Evolutionary conservation across 73 alveolate species (phyloP), one percentile per base, ranked within the genome.

Genomic region (Strombidium stylifer): DNA sequence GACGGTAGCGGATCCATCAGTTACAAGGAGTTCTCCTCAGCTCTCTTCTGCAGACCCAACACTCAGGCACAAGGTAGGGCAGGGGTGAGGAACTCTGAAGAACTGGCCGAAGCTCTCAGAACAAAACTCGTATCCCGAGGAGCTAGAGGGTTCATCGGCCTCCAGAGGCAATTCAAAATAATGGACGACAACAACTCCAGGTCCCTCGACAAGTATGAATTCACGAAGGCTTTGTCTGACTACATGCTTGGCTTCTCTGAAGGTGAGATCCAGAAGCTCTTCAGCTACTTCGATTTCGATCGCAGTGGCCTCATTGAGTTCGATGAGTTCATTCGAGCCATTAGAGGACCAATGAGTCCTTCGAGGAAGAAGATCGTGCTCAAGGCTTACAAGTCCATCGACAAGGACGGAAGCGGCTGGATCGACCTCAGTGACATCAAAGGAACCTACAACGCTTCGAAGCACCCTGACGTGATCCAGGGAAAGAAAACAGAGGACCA

Each of bases 331-430:
- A 18, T 84, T n/a, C 60, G 81, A 48, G 19, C 58, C 0, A 41
- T 84, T 24, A 77, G 83, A 84, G 94, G 94, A 47, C 91, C 89
- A 34, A 84, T 84, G 90, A 69, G 62, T 53, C 79, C 71, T 16
- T 44, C 19, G 60, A 68, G 94, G 46, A 84, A 50, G 61, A 79
- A 60, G 73, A 40, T 84, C 24, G 94, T 84, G 27, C 71, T 74
- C 31, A 51, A 79, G 44, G 94, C 94, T 28, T 84, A 39, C 53
- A 53, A 51, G 34, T 80, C 56, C 27, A 52, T 84, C 24, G 94
- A 84, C 46, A 50, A 45, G 50, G 94, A 84, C 35, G 54, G 59
- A 15, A 73, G 86, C 44, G 94, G 94, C 20, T 32, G 25, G 46
- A 50, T 84, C 24, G 94, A 84, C 35, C 49, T 80, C 37, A 80